Conservation (phyloP, 108 stramenopile species). For the Conticribra guillardii region DNA sequence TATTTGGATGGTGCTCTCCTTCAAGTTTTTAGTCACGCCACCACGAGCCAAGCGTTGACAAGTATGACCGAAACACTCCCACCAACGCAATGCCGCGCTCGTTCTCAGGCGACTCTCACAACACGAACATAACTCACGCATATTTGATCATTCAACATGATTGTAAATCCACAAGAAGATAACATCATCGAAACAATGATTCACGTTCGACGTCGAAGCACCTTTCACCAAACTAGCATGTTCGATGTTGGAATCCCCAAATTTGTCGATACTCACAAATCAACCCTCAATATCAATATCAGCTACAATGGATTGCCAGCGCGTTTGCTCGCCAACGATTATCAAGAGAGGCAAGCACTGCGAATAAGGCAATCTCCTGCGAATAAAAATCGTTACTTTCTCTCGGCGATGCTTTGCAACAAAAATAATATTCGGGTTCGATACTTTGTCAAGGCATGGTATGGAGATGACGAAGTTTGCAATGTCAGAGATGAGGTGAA, state of each 20-base stretch:
- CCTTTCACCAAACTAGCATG: not conserved
- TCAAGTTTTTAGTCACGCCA: too few species aligned
- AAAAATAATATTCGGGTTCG: not conserved
- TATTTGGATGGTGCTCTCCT: too few species aligned
- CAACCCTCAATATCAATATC: not conserved
- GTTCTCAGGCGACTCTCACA: too few species aligned
- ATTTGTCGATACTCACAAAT: not conserved
- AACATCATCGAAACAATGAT: not conserved
- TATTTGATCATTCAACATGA: too few species aligned
- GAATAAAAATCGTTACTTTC: not conserved
- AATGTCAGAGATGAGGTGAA: not conserved
- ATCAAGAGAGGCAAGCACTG: not conserved
- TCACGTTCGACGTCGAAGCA: not conserved
- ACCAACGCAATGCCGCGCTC: too few species aligned
- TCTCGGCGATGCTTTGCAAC: not conserved
- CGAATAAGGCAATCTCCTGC: not conserved
- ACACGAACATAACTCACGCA: too few species aligned
- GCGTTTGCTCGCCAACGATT: not conserved
- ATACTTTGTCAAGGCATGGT: conserved; percentile 3
- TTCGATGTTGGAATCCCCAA: not conserved
- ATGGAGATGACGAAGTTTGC: conserved; percentile 6
- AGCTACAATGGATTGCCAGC: not conserved
- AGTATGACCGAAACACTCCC: too few species aligned
- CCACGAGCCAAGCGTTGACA: too few species aligned
- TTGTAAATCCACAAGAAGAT: not conserved